Base-by-base conservation (phyloP, 208 protist genomes). In the Trypanosoma caninum region DNA sequence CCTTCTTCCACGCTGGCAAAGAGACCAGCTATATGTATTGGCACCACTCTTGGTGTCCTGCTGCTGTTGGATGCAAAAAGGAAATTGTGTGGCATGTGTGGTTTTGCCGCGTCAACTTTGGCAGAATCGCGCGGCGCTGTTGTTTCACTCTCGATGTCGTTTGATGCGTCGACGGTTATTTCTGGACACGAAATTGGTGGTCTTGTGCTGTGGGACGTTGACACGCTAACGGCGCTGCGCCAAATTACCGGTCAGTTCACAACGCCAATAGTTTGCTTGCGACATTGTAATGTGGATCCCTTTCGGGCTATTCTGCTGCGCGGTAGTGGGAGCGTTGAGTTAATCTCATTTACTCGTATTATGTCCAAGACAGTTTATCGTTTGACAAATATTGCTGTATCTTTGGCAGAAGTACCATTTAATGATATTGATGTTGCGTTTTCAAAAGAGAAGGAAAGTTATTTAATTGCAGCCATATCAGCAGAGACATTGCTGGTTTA, bases 31-130 rank as follows among this genome's bases (percentile, higher is more conserved):
- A 20, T 69, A 41, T 48, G 68, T 65, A n/a, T 94, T 25, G 87
- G 87, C 28, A 94, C 84, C 2, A 76, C 73, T 3, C 65, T 82
- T 31, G 81, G 87, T 16, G 65, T 72, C 30, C 65, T 91, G 2
- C 52, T 85, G 6, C 76, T 94, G 25, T 79, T 84, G 35, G 59
- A 85, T 47, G 51, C 33, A 27, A 59, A 59, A 14, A 78, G 72
- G 59, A 52, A 59, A 33, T 20, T 68, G 9, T 57, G 65, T 33
- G 74, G 65, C 13, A 61, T 74, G 20, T 73, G 55, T 56, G 67
- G 69, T 30, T 71, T 69, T 18, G 59, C 69, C 44, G 37, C 34
- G 22, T 22, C 63, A 13, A 3, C 50, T 38, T 18, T 46, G 13
- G 18, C 40, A 37, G 41, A 56, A 37, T 11, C 37, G 57, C 50